Conservation (phyloP, 2,329 filamentous ascomycete genomes). For the Blastomyces silverae region DNA sequence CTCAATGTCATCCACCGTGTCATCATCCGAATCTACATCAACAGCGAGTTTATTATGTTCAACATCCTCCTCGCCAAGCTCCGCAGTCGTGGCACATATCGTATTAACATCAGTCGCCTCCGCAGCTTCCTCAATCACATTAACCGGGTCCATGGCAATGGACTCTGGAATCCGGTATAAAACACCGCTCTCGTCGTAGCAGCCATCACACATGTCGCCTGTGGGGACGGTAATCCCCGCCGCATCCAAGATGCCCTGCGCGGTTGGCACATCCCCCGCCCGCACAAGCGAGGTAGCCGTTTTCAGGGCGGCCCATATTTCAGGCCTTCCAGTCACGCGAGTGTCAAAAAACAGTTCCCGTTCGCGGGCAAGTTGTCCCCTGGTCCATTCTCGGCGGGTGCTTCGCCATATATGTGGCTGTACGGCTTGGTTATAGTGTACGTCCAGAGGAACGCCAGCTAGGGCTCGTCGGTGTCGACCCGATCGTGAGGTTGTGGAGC, state of each 20-base stretch:
- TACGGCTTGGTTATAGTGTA: slow-evolving; percentile 65
- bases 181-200: slow-evolving; percentile 63
- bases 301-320: slow-evolving; percentile 73
- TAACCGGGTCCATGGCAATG: slow-evolving; percentile 58
- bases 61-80: slow-evolving; percentile 27
- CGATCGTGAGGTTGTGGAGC: slow-evolving; percentile 16
- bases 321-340: slow-evolving; percentile 64
- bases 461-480: slow-evolving; percentile 19
- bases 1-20: slow-evolving; percentile 36
- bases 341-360: slow-evolving; percentile 86
- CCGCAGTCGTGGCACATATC: slow-evolving; percentile 12
- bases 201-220: slow-evolving; percentile 63
- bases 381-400: slow-evolving; percentile 61
- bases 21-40: slow-evolving; percentile 38
- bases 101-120: slow-evolving; percentile 21
- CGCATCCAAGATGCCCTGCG: slow-evolving; percentile 73
- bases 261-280: slow-evolving; percentile 56
- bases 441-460: slow-evolving; percentile 34
- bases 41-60: slow-evolving; percentile 32
- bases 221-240: slow-evolving; percentile 68
- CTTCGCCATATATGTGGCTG: slow-evolving; percentile 60
- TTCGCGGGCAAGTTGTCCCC: slow-evolving; percentile 60
- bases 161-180: slow-evolving; percentile 63
- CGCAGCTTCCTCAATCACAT: slow-evolving; percentile 18
- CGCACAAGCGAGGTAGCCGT: slow-evolving; percentile 63